phyloP scores from a whole-genome alignment of 768 basidiomycete species.

The Austroboletus eburneus region DNA sequence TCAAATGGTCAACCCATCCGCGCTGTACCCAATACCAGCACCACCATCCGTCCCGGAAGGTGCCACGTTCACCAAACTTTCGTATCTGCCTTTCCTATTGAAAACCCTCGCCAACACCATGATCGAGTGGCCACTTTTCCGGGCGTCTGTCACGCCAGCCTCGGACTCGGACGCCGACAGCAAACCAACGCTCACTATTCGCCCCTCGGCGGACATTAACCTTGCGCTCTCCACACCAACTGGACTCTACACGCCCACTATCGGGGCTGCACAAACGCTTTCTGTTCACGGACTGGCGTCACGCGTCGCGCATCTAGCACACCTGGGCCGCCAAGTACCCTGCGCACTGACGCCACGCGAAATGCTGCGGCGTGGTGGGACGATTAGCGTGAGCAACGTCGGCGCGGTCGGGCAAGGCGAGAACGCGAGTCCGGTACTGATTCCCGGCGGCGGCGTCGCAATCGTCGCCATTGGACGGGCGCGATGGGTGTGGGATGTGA shows the following conservation, averaged over 20 bases:
- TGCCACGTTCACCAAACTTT: conserved; percentile 61
- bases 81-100: conserved; percentile 78
- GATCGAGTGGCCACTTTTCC: conserved; percentile 82
- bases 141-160: conserved; percentile 60
- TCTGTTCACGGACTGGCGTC: conserved; percentile 62
- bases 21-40: conserved; percentile 37
- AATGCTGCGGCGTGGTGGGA: conserved; percentile 74
- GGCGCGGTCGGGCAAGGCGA: conserved; percentile 76
- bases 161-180: conserved; percentile 8
- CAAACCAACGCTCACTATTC: conserved; percentile 69
- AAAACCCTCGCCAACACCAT: conserved; percentile 79
- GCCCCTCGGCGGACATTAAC: conserved; percentile 69
- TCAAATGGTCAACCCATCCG: conserved; percentile 35
- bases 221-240: conserved; percentile 78
- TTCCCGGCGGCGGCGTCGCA: conserved; percentile 80
- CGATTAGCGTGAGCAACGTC: conserved; percentile 77
- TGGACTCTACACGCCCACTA: conserved; percentile 78
- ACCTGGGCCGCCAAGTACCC: conserved; percentile 65
- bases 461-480: conserved; percentile 81
- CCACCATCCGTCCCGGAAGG: conserved; percentile 44
- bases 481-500: conserved; percentile 73
- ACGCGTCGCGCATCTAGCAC: conserved; percentile 53
- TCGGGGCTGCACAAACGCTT: conserved; percentile 48
- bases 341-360: conserved; percentile 59
- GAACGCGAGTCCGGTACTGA: conserved; percentile 67